Conservation (phyloP, 441 rosid genomes). For the Erodium chrysanthum region DNA sequence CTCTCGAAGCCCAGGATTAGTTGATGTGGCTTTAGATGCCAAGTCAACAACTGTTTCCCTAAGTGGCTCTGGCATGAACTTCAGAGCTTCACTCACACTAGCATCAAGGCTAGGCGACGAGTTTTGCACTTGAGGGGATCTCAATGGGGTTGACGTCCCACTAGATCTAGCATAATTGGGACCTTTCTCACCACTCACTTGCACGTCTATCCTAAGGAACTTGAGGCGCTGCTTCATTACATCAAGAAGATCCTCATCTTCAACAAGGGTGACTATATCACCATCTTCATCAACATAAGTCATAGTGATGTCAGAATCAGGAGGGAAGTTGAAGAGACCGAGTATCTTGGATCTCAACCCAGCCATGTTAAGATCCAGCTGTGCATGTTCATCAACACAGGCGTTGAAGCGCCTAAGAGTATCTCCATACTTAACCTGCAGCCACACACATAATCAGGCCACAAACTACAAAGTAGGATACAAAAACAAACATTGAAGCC, state of each 20-base stretch:
- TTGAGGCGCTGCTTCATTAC: slow-evolving; percentile 58
- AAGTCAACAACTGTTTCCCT: slow-evolving; percentile 40
- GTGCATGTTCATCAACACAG: slow-evolving; percentile 32
- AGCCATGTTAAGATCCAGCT: slow-evolving; percentile 56
- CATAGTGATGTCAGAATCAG: slow-evolving; percentile 40
- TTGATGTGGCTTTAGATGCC: slow-evolving; percentile 38
- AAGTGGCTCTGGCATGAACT: slow-evolving; percentile 48
- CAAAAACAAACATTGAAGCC: not conserved
- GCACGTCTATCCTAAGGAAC: slow-evolving; percentile 55
- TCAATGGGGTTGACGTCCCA: slow-evolving; percentile 44
- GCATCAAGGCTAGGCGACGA: slow-evolving; percentile 28
- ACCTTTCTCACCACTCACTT: slow-evolving; percentile 25
- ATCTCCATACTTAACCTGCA: slow-evolving; percentile 59
- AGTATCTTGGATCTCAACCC: slow-evolving; percentile 49
- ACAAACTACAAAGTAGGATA: not conserved
- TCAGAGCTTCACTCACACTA: slow-evolving; percentile 41
- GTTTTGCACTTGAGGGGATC: slow-evolving; percentile 31
- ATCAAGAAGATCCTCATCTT: slow-evolving; percentile 62
- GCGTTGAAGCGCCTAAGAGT: slow-evolving; percentile 80
- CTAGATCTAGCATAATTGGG: slow-evolving; percentile 32
- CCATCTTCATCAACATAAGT: slow-evolving; percentile 91
- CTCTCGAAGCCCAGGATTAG: slow-evolving; percentile 18
- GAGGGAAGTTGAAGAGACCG: slow-evolving; percentile 45
- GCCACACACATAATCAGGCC: slow-evolving; percentile 6
- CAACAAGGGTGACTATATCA: slow-evolving; percentile 72